Evolutionary conservation across 176 grass and related monocot genomes (phyloP), one percentile per base, ranked within the genome.

Genomic region (Rhynchospora tenuis): DNA sequence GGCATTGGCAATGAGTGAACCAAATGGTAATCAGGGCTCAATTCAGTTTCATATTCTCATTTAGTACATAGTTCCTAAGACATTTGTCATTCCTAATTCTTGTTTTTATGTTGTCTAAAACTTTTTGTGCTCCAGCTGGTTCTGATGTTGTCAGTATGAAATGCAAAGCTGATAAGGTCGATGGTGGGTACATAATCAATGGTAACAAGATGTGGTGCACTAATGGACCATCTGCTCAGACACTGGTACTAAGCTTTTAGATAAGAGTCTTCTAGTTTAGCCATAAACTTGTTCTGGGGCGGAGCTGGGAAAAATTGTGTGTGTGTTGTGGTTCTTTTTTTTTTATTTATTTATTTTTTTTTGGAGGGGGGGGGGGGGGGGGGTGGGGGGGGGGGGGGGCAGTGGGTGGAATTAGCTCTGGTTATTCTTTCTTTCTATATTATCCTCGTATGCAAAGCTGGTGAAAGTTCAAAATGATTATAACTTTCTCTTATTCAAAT

Each of bases 131-230:
- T 88, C 71, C 90, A 98, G 95, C 95, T 87, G 95, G 95, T 82
- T 98, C 95, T 45, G 95, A 98, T 86, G 95, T 98, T 10, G 92
- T 98, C 82, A 98, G 95, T 83, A 98, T 98, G 95, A 98, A 93
- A 67, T 95, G 92, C 89, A 95, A 91, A 89, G 92, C 90, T 83
- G 92, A 98, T 76, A 94, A 89, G 78, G 91, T 95, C 33, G 90
- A 98, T 82, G 92, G 92, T 24, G 95, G 95, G 19, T 98, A 95
- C 46, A 81, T 98, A 64, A 85, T 98, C 45, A 93, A 95, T 1
- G 92, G 92, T 71, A 98, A 95, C 51, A 98, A 98, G 89, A 98
- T 98, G 95, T 98, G 95, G 95, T 98, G 95, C 83, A 98, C 95
- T 17, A 98, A 98, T 84, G 95, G 95, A 2, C 95, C 95, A 3